Evolutionary conservation across 331 rosid genomes (phyloP), one percentile per base, ranked within the genome.

Genomic region (Arachis monticola): DNA sequence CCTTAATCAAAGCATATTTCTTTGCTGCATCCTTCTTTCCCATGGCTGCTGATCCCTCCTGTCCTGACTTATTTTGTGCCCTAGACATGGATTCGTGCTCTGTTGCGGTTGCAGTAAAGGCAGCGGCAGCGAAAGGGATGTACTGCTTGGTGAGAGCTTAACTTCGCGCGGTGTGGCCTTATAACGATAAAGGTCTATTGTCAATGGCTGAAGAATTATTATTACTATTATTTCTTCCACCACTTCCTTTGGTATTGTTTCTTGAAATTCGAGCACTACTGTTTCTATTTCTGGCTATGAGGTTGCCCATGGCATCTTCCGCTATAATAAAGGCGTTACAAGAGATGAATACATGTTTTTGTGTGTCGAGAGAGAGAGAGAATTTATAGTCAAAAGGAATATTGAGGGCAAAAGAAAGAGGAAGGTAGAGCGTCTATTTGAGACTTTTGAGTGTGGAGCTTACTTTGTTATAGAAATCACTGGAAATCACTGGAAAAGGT

Each of bases 1-100:
- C 96, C 2, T 75, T 80, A 50, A 92, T 92, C 3, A 74, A 68
- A 64, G 77, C 86, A 74, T 85, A 92, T 82, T 86, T 82, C 83
- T 67, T 79, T 51, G n/a, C 9, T 32, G 83, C 32, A 53, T 52
- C 62, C 46, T 84, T 82, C 5, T 14, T 76, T 1, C 11, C 45
- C 0, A 5, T 2, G 40, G 3, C 17, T 27, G 73, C 60, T 46
- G 84, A 79, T 40, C 51, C 73, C 2, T 79, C 65, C 27, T 22
- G 27, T 14, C 58, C 79, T 2, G 79, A 60, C 31, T 53, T n/a
- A 42, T 5, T 74, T 42, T 64, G 3, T 60, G 8, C 46, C 17
- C 50, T 71, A 41, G 7, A 11, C 22, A 72, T 22, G 1, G 72
- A 40, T 12, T 22, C n/a, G 12, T 1, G 59, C 58, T 57, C n/a